Evolutionary conservation across 176 grass and related monocot species (phyloP), one percentile per base, ranked within the genome.

Genomic region (Oryza officinalis): DNA sequence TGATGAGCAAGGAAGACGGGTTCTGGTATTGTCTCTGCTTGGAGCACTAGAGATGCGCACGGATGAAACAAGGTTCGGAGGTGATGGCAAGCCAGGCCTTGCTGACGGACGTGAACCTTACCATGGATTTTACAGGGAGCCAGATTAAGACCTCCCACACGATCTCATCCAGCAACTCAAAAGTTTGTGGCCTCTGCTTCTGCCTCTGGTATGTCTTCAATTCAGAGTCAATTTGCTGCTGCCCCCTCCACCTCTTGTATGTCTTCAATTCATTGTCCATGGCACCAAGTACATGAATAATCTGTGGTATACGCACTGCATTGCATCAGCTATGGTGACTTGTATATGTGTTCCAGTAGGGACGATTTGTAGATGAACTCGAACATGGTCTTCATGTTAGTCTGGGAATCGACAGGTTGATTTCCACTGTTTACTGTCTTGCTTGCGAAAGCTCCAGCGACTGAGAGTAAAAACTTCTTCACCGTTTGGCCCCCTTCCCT

Each of bases 71-170:
- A 1, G 81, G 71, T 13, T 65, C 17, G 8, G 81, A 75, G 40
- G 75, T 75, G 20, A 12, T 75, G 71, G 81, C 80, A n/a, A n/a
- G n/a, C n/a, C 80, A 72, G 25, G 69, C 80, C 80, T 73, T 82
- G 37, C 80, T 23, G 52, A 82, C 71, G 1, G 61, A 1, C 63
- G 2, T 67, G 43, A 83, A 67, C 72, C 71, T 75, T 11, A 0
- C 8, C 20, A 75, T 9, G 60, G 81, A 66, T 75, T 65, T 17
- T 22, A 75, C 71, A 2, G 60, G 81, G 8, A 67, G 61, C 27
- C 28, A 22, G 60, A 67, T 47, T 25, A 83, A 32, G 18, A 73
- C 72, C 54, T 71, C 79, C 66, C 45, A 59, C 49, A 71, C 32
- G 3, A 61, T 71, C 32, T 83, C 69, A 1, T 63, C 69, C 1